These are phyloP conservation scores for Elasticomyces elasticus DNA, from an alignment of 495 filamentous ascomycete species.

Conservation along the genomic window DNA sequence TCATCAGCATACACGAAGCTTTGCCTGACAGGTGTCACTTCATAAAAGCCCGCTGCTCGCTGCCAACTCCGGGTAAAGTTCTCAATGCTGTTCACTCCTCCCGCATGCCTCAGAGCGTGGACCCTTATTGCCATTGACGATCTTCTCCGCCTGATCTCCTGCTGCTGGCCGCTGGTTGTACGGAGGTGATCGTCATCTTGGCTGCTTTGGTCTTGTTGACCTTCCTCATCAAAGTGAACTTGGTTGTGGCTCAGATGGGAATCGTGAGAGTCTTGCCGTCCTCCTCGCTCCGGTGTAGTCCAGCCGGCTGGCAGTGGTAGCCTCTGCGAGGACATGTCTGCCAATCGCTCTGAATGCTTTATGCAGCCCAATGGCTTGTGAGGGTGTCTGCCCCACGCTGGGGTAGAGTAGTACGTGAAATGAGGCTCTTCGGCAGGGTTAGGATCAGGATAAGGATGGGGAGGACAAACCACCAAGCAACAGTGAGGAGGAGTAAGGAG, in stretches of 20 bases:
- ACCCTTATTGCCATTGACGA: slow-evolving; percentile 70
- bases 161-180: neutral
- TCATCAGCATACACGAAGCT: slow-evolving; percentile 43
- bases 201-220: slow-evolving; percentile 2
- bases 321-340: slow-evolving; percentile 2
- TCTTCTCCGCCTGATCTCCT: slow-evolving; percentile 30
- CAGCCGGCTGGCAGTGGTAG: slow-evolving; percentile 7
- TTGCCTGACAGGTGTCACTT: slow-evolving; percentile 66
- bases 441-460: too few species aligned
- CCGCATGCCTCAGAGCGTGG: slow-evolving; percentile 59
- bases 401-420: too few species aligned
- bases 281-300: slow-evolving; percentile 7
- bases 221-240: slow-evolving; percentile 24
- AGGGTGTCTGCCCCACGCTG: too few species aligned
- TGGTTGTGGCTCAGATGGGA: slow-evolving; percentile 1
- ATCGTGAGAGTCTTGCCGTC: slow-evolving; percentile 11
- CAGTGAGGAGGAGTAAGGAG: too few species aligned
- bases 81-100: slow-evolving; percentile 76
- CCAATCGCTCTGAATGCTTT: too few species aligned
- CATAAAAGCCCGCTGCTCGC: slow-evolving; percentile 77
- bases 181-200: neutral
- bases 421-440: too few species aligned
- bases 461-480: too few species aligned
- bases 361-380: too few species aligned
- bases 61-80: slow-evolving; percentile 94